Base-by-base conservation (phyloP, 2,329 filamentous ascomycete genomes). In the Monosporascus sp. region DNA sequence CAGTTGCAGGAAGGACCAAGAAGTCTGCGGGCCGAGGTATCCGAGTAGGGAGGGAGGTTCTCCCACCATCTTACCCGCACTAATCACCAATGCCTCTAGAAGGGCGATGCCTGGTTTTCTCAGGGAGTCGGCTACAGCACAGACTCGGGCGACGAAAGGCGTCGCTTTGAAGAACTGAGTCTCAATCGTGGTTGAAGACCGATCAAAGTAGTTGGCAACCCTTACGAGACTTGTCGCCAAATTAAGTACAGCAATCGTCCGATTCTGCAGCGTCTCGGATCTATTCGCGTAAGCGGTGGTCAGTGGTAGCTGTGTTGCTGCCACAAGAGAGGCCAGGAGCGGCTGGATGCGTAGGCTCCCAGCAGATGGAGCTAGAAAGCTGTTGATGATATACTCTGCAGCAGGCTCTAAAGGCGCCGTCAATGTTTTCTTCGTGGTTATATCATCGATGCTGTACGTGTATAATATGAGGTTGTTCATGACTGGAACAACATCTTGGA, bases 1-100 rank as follows among this genome's bases (percentile, higher is more conserved):
- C 6, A 94, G 76, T 55, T 87, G 83, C 24, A 99, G 76, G 65
- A 99, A 96, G 39, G 88, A 86, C 62, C 89, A 90, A 11, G 92
- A 89, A 8, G 90, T 85, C 51, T 90, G 84, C 9, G 90, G 81
- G 1, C 91, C 91, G 6, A 99, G 76, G 65, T 96, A 90, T 34
- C 92, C 92, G 22, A 99, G 82, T n/a, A 99, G 78, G 6, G 93
- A 97, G n/a, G 90, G 89, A 1, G 92, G 90, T 60, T 97, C 91
- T n/a, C 78, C 79, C 31, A 80, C 73, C 17, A 78, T 74, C 55
- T 82, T 82, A 24, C 85, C 83, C 24, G 88, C 86, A 58, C 81
- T 85, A 44, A 85, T 77, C 27, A 96, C 84, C 18, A 96, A 72
- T 11, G 85, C 82, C 55, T 91, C 85, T 7, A 96, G 74, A 2